These are phyloP conservation scores for Phytophthora capsici DNA, from an alignment of 352 stramenopile species.

Conservation along the genomic window DNA sequence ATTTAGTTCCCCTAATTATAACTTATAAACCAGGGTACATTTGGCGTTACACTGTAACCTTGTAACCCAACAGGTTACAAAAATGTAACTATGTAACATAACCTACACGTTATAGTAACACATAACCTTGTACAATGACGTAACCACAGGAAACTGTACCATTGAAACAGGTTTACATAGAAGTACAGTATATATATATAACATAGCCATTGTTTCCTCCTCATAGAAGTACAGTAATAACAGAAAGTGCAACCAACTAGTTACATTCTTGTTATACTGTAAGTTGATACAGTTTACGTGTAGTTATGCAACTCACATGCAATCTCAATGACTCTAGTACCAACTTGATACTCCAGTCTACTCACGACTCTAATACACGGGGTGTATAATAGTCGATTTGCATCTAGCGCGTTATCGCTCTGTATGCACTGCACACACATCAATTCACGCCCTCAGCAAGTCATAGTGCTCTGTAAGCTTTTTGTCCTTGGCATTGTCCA, in stretches of 20 bases:
- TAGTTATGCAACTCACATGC: too few relatives aligned
- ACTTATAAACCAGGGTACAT: too few relatives aligned
- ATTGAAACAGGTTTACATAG: neutral
- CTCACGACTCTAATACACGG: constrained; percentile 8
- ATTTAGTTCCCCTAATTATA: neutral
- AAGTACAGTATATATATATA: neutral
- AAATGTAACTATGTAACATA: constrained; percentile 3
- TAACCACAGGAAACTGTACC: too few relatives aligned
- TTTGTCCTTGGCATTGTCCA: neutral
- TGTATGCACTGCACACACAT: neutral
- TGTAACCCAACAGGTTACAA: neutral
- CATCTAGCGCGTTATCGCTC: neutral
- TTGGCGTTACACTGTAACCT: too few relatives aligned
- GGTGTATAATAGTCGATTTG: constrained; percentile 7
- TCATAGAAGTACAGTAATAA: too few relatives aligned
- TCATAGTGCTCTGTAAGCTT: neutral
- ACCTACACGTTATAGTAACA: too few relatives aligned
- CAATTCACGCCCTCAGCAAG: neutral
- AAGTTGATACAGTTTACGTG: too few relatives aligned
- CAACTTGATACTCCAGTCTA: too few relatives aligned
- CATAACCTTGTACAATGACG: too few relatives aligned
- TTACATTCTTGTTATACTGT: too few relatives aligned
- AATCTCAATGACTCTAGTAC: too few relatives aligned
- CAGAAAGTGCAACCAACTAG: neutral
- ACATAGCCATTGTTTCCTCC: too few relatives aligned